Percentiles rank a stretch among this genome's conserved stretches.
Conservation (phyloP, 768 basidiomycete species). For the Piloderma croceum region DNA sequence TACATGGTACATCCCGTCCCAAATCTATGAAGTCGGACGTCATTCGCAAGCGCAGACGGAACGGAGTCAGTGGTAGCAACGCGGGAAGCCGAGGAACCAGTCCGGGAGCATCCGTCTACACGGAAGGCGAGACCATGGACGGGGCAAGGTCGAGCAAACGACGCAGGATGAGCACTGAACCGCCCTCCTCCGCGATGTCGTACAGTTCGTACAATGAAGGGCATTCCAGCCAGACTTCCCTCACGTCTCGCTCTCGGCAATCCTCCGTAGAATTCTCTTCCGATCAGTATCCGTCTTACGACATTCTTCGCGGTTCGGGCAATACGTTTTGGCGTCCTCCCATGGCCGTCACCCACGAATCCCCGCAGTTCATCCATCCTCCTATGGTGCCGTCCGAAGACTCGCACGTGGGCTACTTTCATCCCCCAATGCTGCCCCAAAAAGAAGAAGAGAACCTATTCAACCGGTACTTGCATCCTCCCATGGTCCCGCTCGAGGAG, state of each 20-base stretch:
- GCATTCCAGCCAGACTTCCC: constrained; percentile 52
- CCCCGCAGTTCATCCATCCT: constrained; percentile 58
- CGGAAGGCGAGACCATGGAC: constrained; percentile 31
- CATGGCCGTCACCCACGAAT: constrained; percentile 56
- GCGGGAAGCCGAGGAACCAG: constrained; percentile 71
- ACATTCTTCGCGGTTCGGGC: constrained; percentile 49
- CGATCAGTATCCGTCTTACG: constrained; percentile 44
- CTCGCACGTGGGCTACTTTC: constrained; percentile 68
- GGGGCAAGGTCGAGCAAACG: constrained; percentile 56
- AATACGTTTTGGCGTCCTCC: constrained; percentile 79
- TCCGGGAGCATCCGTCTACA: constrained; percentile 64
- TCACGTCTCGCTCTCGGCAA: constrained; percentile 52
- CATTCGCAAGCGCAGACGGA: constrained; percentile 80
- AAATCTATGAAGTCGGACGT: constrained; percentile 91
- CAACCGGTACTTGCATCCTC: constrained; percentile 48
- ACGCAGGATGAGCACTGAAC: constrained; percentile 64
- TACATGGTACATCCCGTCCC: constrained; percentile 80
- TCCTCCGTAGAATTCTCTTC: constrained; percentile 65
- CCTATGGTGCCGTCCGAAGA: constrained; percentile 64
- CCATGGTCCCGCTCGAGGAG: constrained; percentile 46
- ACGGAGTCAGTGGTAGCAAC: constrained; percentile 65
- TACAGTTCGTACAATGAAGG: constrained; percentile 58
- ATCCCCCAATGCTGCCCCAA: constrained; percentile 52
- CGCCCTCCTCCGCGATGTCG: constrained; percentile 58
- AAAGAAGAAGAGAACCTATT: constrained; percentile 63